Conservation (phyloP, 1,284 basidiomycete species). For the Irpex lacteus region DNA sequence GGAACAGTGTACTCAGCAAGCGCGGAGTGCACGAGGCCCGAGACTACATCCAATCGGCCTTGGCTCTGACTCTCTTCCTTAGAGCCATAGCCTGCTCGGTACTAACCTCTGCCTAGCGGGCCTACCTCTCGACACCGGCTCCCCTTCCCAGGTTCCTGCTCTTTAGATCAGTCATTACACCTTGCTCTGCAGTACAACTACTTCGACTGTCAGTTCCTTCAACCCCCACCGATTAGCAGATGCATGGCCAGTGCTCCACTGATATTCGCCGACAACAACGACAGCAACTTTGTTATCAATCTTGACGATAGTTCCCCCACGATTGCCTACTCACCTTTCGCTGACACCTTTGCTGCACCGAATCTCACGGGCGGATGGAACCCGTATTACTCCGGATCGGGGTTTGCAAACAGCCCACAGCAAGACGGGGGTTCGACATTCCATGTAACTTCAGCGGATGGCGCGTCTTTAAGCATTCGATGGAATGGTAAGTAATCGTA, state of each 20-base stretch:
- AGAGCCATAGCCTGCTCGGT: neutral
- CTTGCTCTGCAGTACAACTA: neutral
- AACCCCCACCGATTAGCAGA: conserved; percentile 17
- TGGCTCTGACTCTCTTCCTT: neutral
- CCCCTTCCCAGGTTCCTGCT: neutral
- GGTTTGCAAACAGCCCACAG: conserved; percentile 37
- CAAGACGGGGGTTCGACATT: conserved; percentile 52
- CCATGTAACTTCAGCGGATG: conserved; percentile 57
- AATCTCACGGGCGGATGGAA: conserved; percentile 63
- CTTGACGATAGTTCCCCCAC: conserved; percentile 68
- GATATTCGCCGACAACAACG: conserved; percentile 7
- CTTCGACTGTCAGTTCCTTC: neutral
- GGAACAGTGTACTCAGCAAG: neutral
- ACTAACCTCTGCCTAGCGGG: neutral
- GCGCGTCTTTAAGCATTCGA: conserved; percentile 49
- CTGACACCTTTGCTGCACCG: conserved; percentile 46
- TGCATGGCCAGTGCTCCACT: conserved; percentile 43
- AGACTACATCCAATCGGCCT: neutral
- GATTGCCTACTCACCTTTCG: conserved; percentile 57
- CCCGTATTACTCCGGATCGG: conserved; percentile 50
- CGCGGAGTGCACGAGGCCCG: neutral
- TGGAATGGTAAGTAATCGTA: conserved; percentile 54
- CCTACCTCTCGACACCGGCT: neutral
- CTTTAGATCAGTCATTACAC: neutral
- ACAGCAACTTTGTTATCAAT: conserved; percentile 41